Evolutionary conservation across 139 green algal species (phyloP).

Genomic region (Astrephomene gubernaculifera): DNA sequence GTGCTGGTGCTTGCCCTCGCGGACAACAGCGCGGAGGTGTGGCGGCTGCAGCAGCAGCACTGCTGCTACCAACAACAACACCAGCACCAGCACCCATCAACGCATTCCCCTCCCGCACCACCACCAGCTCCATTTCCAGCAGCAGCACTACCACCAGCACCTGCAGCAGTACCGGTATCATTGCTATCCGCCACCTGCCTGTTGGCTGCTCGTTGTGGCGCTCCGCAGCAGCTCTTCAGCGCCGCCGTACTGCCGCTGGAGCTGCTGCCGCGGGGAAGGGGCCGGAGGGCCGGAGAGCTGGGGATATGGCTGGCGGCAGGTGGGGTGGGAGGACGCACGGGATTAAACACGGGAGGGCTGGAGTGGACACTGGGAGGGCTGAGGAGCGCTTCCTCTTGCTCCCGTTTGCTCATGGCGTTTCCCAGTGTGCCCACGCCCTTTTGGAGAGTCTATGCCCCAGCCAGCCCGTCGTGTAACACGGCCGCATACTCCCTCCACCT

Average conservation of each 20-base stretch:
- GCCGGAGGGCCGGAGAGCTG: not conserved
- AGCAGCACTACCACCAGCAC: not conserved
- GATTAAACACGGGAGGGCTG: not conserved
- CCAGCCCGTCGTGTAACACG: too few relatives aligned
- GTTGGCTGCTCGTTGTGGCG: slow-evolving; percentile 4
- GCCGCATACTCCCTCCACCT: too few relatives aligned
- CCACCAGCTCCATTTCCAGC: not conserved
- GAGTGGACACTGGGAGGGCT: too few relatives aligned
- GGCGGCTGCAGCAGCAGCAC: not conserved
- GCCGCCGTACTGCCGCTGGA: slow-evolving; percentile 2
- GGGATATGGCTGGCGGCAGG: slow-evolving; percentile 24
- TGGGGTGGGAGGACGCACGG: not conserved
- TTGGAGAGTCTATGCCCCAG: too few relatives aligned
- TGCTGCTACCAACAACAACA: not conserved
- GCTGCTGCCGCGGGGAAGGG: not conserved
- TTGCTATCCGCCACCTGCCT: not conserved
- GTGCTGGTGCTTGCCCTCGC: slow-evolving; percentile 11
- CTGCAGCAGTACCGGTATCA: not conserved
- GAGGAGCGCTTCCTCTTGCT: too few relatives aligned
- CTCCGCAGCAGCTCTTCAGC: slow-evolving; percentile 18
- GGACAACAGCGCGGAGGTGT: slow-evolving; percentile 32
- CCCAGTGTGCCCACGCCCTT: too few relatives aligned
- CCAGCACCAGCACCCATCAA: not conserved
- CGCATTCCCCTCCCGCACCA: not conserved
- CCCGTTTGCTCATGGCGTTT: too few relatives aligned